Conservation (phyloP, 2,329 filamentous ascomycete species). For the Graphium sp. region DNA sequence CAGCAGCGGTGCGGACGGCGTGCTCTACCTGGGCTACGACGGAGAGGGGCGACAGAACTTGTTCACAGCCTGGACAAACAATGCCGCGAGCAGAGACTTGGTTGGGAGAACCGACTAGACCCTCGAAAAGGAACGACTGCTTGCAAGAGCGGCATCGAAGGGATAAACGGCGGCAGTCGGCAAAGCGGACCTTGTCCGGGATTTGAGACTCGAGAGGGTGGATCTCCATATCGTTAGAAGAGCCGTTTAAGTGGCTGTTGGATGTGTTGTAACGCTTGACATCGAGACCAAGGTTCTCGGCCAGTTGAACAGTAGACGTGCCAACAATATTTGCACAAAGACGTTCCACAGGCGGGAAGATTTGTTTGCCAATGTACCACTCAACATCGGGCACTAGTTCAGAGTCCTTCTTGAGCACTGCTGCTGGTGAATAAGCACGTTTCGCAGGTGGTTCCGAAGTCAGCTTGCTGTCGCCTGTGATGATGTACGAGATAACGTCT, state of each 20-base stretch:
- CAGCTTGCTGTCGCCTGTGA: slow-evolving; percentile 43
- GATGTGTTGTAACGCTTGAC: slow-evolving; percentile 55
- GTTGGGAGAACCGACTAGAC: slow-evolving; percentile 41
- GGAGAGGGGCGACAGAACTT: slow-evolving; percentile 49
- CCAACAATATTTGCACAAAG: slow-evolving; percentile 90
- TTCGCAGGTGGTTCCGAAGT: slow-evolving; percentile 61
- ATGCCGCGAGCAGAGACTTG: slow-evolving; percentile 60
- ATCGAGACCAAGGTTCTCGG: slow-evolving; percentile 87
- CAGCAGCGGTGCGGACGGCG: slow-evolving; percentile 61
- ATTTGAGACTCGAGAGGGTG: slow-evolving; percentile 89
- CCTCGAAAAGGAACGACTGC: slow-evolving; percentile 55
- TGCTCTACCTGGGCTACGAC: slow-evolving; percentile 77
- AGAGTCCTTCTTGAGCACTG: slow-evolving; percentile 63
- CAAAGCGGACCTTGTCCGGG: slow-evolving; percentile 78
- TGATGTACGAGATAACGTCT: slow-evolving; percentile 92
- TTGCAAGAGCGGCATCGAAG: slow-evolving; percentile 76
- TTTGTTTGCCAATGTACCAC: slow-evolving; percentile 96
- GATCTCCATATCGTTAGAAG: slow-evolving; percentile 49
- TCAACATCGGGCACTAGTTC: slow-evolving; percentile 79
- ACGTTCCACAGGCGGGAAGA: slow-evolving; percentile 93
- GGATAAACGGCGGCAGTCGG: slow-evolving; percentile 57
- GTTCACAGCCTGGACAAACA: slow-evolving; percentile 52
- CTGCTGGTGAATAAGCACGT: slow-evolving; percentile 73
- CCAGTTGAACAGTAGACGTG: slow-evolving; percentile 77
- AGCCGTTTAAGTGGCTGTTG: slow-evolving; percentile 34